Percentiles rank a stretch among this genome's conserved stretches.
These are phyloP conservation scores for Metrosideros polymorpha DNA, from an alignment of 441 rosid species.

Conservation along the genomic window DNA sequence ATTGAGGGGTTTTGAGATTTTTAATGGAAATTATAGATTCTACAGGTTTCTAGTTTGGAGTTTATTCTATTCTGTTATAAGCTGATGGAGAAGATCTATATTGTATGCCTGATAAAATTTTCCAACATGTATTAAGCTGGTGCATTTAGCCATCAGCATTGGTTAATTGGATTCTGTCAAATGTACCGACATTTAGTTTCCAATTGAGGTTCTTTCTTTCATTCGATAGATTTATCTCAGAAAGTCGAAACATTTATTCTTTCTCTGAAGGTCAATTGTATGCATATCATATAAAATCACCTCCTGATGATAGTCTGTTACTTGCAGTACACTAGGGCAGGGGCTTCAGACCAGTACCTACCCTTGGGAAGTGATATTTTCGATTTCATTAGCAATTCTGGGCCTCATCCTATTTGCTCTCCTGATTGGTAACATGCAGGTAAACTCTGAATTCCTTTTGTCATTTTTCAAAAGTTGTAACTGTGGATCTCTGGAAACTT, in stretches of 20 bases:
- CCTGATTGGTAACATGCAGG: slow-evolving; percentile 99
- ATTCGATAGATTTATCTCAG: neutral
- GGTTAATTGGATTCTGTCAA: neutral
- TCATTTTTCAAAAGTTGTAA: neutral
- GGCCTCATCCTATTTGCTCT: slow-evolving; percentile 98
- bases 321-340: slow-evolving; percentile 91
- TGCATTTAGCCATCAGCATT: neutral
- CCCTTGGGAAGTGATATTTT: slow-evolving; percentile 84
- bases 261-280: neutral
- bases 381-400: slow-evolving; percentile 73
- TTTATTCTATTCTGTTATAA: neutral
- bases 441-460: slow-evolving; percentile 2
- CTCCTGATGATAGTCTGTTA: neutral
- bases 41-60: neutral
- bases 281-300: neutral
- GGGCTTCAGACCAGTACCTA: slow-evolving; percentile 93
- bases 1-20: neutral
- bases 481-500: neutral
- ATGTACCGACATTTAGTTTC: neutral
- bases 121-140: neutral
- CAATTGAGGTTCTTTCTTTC: neutral
- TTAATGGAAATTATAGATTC: neutral
- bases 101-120: neutral
- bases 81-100: neutral
- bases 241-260: neutral